Base-by-base conservation (phyloP, 108 stramenopile genomes). In the Conticribra weissflogii region DNA sequence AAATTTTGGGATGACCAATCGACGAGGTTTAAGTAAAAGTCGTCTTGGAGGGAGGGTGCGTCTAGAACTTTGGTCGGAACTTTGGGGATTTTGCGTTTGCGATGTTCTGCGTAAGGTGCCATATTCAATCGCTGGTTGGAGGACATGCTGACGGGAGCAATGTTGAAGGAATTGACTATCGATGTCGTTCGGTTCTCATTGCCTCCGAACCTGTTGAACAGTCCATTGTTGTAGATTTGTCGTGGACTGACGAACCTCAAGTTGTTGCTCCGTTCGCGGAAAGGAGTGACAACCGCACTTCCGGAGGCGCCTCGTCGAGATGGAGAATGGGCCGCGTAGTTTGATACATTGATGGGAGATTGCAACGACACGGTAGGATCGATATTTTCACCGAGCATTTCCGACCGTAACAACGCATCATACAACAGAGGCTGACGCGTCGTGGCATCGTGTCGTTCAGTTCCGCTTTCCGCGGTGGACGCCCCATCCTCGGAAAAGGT, bases 41-140 rank as follows among this genome's bases (percentile, higher is more conserved):
- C 99, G 80, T 99, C 99, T 77, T 93, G 91, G 17, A 99, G 85
- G 22, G 91, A 85, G 0, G 99, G 99, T 4, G 99, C 99, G 83
- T 99, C 98, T 49, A 99, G 81, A n/a, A 98, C 97, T 81, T 98
- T 98, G 59, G 96, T 97, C 24, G 98, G 97, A 7, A 95, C 92
- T 80, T 96, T 96, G 44, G 90, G 79, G 65, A 97, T 97, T 32
- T 87, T 75, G 21, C 95, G 83, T 31, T 87, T 78, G 36, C 85
- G 71, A 63, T 60, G 68, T n/a, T 78, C 76, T 0, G 88, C 84
- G 28, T 88, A 89, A 18, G 87, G 84, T 2, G 76, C 69, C 4
- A 85, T 46, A 74, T 84, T 82, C 34, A 85, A 63, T n/a, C 86
- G 78, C 59, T 84, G 92, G 51, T 82, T 89, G 21, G 88, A 66